Base-by-base conservation (phyloP, 192 early-diverging fungal genomes). In the Umbelopsis ramanniana region DNA sequence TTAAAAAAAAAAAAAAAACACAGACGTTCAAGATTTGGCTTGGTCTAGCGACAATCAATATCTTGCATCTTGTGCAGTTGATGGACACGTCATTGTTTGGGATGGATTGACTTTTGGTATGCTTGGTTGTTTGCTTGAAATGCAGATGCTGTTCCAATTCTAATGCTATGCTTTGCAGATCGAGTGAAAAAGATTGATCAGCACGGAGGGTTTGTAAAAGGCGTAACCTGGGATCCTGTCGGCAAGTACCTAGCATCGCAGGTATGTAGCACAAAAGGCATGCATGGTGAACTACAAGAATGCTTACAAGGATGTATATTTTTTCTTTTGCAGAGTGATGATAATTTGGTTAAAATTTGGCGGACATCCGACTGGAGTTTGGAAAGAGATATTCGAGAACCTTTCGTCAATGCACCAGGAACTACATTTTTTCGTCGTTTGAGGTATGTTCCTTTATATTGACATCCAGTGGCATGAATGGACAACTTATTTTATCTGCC, bases 171-270 rank as follows among this genome's bases (percentile, higher is more conserved):
- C 17, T 8, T 66, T 48, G 15, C 70, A 86, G 88, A 91, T 26
- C 80, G 84, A 9, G 67, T 96, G 21, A 83, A 84, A 4, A 89
- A 83, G 53, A 75, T 96, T 26, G 83, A 88, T 52, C 84, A 81
- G 24, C 96, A 96, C 67, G 66, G 79, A 26, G 95, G 93, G 46
- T 97, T 98, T 80, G 97, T 99, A 23, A 99, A 99, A 81, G 97
- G 97, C 12, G 75, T 99, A 7, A 89, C 96, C 1, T 99, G 95
- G 88, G 97, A 99, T 80, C 97, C 97, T 6, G 93, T 93, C 3
- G 96, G 96, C 15, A 90, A 93, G 73, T 99, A 90, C 78, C 78
- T 99, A 67, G 96, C 96, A 0, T 89, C 93, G 7, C 94, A 99
- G 84, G 89, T 92, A 86, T 9, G 35, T 4, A 43, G 40, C 1